Evolutionary conservation across 345 rosid species (phyloP).

Genomic region (Leavenworthia alabamica): DNA sequence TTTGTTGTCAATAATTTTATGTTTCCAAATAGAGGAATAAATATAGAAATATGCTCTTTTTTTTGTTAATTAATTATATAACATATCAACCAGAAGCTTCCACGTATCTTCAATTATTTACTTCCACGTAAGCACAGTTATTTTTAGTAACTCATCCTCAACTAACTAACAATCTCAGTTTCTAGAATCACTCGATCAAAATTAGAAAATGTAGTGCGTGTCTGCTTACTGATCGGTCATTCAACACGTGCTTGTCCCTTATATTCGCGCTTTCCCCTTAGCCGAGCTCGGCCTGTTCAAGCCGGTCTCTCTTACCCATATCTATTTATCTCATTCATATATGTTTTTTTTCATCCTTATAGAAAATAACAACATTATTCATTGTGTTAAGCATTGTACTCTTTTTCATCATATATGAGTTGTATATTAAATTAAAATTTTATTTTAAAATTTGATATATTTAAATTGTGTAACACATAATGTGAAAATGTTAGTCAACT

Average conservation of each 20-base stretch:
- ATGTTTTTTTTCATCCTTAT: background rate
- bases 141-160: background rate
- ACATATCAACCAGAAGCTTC: background rate
- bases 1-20: too few relatives aligned
- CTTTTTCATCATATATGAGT: background rate
- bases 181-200: background rate
- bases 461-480: background rate
- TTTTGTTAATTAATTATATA: background rate
- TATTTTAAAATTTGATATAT: background rate
- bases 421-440: background rate
- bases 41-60: too few relatives aligned
- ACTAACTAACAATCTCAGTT: background rate
- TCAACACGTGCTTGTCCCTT: background rate
- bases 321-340: background rate
- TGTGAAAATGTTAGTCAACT: background rate
- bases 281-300: constrained; percentile 10
- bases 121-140: constrained; percentile 7
- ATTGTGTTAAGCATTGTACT: background rate
- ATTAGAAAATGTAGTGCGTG: background rate
- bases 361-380: background rate
- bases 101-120: too few relatives aligned
- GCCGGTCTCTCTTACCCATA: background rate
- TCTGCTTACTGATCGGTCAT: constrained; percentile 2
- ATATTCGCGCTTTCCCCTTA: background rate
- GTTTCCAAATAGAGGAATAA: too few relatives aligned